Conservation (phyloP, 257 asterid species). For the Cordia subcordata region DNA sequence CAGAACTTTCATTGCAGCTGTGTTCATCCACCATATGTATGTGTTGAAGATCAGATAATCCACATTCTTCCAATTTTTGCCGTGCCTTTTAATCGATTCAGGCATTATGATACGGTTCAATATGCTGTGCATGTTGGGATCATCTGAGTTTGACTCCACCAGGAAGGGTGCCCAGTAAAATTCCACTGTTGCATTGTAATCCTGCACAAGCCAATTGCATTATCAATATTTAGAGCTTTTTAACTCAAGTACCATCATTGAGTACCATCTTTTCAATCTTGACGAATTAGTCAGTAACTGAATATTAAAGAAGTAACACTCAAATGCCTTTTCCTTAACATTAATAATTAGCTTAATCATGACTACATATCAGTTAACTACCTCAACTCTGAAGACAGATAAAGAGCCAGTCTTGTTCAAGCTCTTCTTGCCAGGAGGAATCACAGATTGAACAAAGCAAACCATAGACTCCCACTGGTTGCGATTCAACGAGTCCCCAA, state of each 20-base stretch:
- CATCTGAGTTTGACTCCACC: constrained; percentile 84
- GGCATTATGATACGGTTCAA: constrained; percentile 82
- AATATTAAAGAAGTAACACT: no score
- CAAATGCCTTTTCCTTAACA: no score
- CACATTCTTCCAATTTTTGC: constrained; percentile 62
- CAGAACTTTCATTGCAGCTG: constrained; percentile 67
- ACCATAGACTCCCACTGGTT: constrained; percentile 93
- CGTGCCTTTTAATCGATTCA: constrained; percentile 64
- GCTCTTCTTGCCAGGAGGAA: constrained; percentile 51
- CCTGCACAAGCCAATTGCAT: constrained; percentile 31
- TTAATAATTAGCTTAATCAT: no score
- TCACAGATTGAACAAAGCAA: constrained; percentile 58
- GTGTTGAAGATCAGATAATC: constrained; percentile 80
- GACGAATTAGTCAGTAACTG: no score
- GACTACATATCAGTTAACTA: neutral
- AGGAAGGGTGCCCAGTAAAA: constrained; percentile 88
- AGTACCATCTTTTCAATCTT: no score
- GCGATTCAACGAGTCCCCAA: constrained; percentile 74
- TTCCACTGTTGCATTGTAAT: constrained; percentile 76
- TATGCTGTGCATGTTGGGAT: constrained; percentile 72
- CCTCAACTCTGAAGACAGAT: constrained; percentile 74
- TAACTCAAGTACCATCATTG: no score
- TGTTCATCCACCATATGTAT: constrained; percentile 96
- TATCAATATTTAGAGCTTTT: no score
- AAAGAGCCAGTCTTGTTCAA: constrained; percentile 71